Base-by-base conservation (phyloP, 1,284 basidiomycete species). In the Xerocomus nothofagi region DNA sequence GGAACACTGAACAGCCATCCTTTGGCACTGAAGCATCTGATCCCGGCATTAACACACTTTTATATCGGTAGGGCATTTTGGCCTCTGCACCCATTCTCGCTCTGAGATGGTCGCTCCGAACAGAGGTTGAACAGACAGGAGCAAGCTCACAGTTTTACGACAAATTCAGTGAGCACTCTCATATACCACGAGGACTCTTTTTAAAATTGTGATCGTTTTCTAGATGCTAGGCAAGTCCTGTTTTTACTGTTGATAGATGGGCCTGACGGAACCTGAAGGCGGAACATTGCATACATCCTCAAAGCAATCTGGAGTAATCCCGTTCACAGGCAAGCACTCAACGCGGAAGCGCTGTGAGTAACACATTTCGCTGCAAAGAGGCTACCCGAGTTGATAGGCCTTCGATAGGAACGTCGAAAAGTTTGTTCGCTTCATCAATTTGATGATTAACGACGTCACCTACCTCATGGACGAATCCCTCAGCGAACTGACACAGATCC, bases 371-470 rank as follows among this genome's bases (percentile, higher is more conserved):
- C 21, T 33, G 20, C 6, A 34, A 44, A 32, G 24, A 12, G 39
- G 12, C 12, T 27, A n/a, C 14, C 1, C 8, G n/a, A 45, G 23
- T 47, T 58, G 30, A 57, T 27, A 15, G 24, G 33, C 46, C 23
- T 51, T 39, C 44, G 32, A 39, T 54, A 94, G 90, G 51, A 82
- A 93, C 61, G 85, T 89, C 48, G 91, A 96, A 57, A 89, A 90
- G 67, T 97, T 97, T 66, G 87, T 98, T 53, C 87, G 90, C 47
- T 99, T 99, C 69, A 84, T 94, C 71, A 99, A 99, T 71, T 78
- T 98, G 60, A 88, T 99, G 81, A 98, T 99, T 79, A 98, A 98
- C 78, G 97, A 99, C 65, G 94, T 97, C 39, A 99, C 97, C 1
- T 99, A 94, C 71, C 86, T 99, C 53, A 86, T 99, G 75, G 96